Conservation (phyloP, 2,329 filamentous ascomycete species). For the Aspergillus piperis region DNA sequence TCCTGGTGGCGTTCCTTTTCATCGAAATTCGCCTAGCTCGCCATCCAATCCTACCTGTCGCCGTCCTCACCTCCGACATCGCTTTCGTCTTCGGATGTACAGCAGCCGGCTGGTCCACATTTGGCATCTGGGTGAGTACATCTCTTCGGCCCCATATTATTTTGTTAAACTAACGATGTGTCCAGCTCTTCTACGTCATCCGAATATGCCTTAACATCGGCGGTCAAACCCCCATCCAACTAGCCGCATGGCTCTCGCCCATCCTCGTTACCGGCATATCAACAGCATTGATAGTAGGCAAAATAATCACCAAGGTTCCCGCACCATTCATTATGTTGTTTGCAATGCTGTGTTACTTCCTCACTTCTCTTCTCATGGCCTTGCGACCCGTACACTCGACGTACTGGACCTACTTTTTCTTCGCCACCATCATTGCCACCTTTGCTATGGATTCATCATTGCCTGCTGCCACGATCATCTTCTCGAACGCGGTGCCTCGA, state of each 20-base stretch:
- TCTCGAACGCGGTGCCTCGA: slow-evolving; percentile 55
- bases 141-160: slow-evolving; percentile 24
- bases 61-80: slow-evolving; percentile 50
- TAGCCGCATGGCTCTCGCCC: slow-evolving; percentile 15
- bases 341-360: slow-evolving; percentile 14
- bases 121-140: slow-evolving; percentile 52
- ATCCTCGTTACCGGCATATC: slow-evolving; percentile 15
- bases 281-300: slow-evolving; percentile 15
- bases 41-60: slow-evolving; percentile 60
- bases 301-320: slow-evolving; percentile 16
- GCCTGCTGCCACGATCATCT: slow-evolving; percentile 62
- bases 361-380: background rate
- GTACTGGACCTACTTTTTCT: too few species aligned
- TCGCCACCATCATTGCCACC: slow-evolving; percentile 20
- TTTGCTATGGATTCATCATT: slow-evolving; percentile 64
- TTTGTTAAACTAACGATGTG: slow-evolving; percentile 41
- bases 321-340: slow-evolving; percentile 19
- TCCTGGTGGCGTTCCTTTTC: slow-evolving; percentile 57
- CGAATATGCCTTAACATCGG: slow-evolving; percentile 3
- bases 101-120: slow-evolving; percentile 56
- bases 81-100: slow-evolving; percentile 59
- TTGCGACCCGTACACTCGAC: slow-evolving; percentile 14
- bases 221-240: background rate
- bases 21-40: slow-evolving; percentile 47
- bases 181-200: slow-evolving; percentile 6